A percentile compares a stretch with the other conserved stretches of the same genome.
Conservation (phyloP, 768 basidiomycete species). For the Macrolepiota albuminosa region DNA sequence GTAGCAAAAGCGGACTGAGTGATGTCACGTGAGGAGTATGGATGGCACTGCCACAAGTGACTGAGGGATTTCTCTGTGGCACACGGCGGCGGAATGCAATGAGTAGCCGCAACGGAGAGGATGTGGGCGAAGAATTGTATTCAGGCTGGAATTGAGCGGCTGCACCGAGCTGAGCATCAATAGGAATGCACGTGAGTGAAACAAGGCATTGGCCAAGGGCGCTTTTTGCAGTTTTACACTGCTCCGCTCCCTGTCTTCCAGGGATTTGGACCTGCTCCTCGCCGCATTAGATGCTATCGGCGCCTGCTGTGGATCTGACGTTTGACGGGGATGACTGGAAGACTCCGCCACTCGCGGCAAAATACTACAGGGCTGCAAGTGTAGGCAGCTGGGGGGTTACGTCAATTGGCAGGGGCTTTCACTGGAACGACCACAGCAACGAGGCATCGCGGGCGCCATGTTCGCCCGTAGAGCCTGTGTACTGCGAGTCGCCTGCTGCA, state of each 20-base stretch:
- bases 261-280: constrained; percentile 5
- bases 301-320: constrained; percentile 51
- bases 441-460: constrained; percentile 14
- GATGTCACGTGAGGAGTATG: background rate
- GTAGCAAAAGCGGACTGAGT: constrained; percentile 7
- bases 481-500: constrained; percentile 16
- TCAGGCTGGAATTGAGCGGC: background rate
- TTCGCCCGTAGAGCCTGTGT: constrained; percentile 15
- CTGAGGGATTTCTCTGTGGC: background rate
- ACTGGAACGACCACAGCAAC: constrained; percentile 54
- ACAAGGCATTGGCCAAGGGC: constrained; percentile 1
- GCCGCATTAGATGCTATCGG: constrained; percentile 49
- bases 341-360: constrained; percentile 39
- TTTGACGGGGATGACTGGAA: constrained; percentile 75
- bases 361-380: constrained; percentile 58
- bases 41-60: constrained; percentile 5
- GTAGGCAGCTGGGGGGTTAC: constrained; percentile 85
- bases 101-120: background rate
- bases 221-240: background rate
- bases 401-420: constrained; percentile 76
- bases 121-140: background rate
- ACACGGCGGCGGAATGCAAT: background rate
- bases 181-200: constrained; percentile 9
- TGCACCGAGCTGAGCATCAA: background rate
- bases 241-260: constrained; percentile 6